phyloP scores from a whole-genome alignment of 2,329 filamentous ascomycete species.

The Trichoderma arundinaceum region DNA sequence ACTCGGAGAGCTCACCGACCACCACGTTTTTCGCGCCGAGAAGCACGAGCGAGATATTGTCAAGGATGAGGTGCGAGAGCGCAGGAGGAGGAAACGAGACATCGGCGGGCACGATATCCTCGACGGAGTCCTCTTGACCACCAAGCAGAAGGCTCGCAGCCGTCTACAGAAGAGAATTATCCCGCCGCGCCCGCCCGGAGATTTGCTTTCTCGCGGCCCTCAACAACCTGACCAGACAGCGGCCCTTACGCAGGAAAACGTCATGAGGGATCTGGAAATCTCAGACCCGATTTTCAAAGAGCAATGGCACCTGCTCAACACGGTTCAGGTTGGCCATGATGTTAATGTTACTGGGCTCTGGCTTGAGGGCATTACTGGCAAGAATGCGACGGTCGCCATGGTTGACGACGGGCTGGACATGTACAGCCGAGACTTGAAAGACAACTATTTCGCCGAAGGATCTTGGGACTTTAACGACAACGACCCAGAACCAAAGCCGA shows the following conservation, averaged over 20 bases:
- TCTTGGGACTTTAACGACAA: conserved; percentile 97
- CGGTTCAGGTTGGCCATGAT: conserved; percentile 81
- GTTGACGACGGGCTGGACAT: conserved; percentile 97
- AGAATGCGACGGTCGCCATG: conserved; percentile 88
- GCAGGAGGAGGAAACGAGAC: conserved; percentile 67
- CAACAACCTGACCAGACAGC: conserved; percentile 47
- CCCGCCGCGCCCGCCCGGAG: conserved; percentile 47
- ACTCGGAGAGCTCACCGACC: conserved; percentile 76
- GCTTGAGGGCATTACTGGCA: conserved; percentile 87
- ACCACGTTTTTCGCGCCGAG: conserved; percentile 83
- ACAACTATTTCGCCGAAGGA: conserved; percentile 90
- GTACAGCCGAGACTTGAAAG: conserved; percentile 88
- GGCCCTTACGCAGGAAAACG: conserved; percentile 61
- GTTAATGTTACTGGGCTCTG: conserved; percentile 96
- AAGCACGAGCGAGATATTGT: conserved; percentile 67
- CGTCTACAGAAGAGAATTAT: conserved; percentile 60
- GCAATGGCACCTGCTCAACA: conserved; percentile 95
- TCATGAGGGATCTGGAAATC: conserved; percentile 74
- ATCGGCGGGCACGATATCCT: conserved; percentile 62
- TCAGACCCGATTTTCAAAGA: conserved; percentile 88
- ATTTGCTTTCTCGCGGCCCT: conserved; percentile 33
- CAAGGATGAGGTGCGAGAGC: conserved; percentile 56
- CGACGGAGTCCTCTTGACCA: conserved; percentile 75
- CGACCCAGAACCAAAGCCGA: conserved; percentile 76
- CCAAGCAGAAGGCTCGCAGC: conserved; percentile 69